These are phyloP conservation scores for Colletotrichum scovillei DNA, from an alignment of 2,329 filamentous ascomycete species.

Conservation along the genomic window DNA sequence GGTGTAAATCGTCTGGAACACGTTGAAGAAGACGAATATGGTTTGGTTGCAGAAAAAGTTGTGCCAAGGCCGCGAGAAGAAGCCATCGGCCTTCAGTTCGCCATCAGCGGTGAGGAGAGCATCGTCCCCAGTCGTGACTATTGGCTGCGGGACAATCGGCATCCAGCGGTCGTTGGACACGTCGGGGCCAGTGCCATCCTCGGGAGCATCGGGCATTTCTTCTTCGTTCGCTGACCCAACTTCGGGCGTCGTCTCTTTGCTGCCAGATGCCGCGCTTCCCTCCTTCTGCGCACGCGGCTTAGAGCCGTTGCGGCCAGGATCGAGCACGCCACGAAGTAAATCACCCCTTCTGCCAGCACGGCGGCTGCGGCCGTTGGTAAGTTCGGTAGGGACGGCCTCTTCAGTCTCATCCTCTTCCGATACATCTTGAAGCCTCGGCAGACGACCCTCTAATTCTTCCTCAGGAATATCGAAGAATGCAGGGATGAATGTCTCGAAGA, in stretches of 20 bases:
- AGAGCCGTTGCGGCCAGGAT: slow-evolving; percentile 79
- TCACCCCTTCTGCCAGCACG: slow-evolving; percentile 83
- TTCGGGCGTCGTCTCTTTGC: slow-evolving; percentile 91
- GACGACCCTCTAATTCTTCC: slow-evolving; percentile 73
- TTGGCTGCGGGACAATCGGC: slow-evolving; percentile 68
- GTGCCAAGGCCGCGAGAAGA: slow-evolving; percentile 83
- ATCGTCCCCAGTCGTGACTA: slow-evolving; percentile 65
- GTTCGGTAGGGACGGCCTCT: slow-evolving; percentile 76
- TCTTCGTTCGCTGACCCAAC: slow-evolving; percentile 82
- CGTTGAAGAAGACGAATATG: slow-evolving; percentile 93
- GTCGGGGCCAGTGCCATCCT: slow-evolving; percentile 71
- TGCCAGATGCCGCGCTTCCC: slow-evolving; percentile 80
- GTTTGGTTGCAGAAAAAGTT: slow-evolving; percentile 93
- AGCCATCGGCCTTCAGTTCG: slow-evolving; percentile 80
- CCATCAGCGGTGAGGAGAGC: slow-evolving; percentile 67
- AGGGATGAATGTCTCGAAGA: slow-evolving; percentile 81
- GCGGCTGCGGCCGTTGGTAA: slow-evolving; percentile 74
- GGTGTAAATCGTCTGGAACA: slow-evolving; percentile 91
- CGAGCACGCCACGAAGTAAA: slow-evolving; percentile 86
- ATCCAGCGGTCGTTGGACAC: slow-evolving; percentile 74
- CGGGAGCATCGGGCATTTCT: slow-evolving; percentile 72
- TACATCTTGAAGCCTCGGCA: slow-evolving; percentile 76
- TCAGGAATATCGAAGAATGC: slow-evolving; percentile 81
- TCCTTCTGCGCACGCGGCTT: slow-evolving; percentile 80
- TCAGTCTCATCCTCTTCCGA: slow-evolving; percentile 84